Evolutionary conservation across 495 filamentous ascomycete genomes (phyloP).

Genomic region (Neurospora pannonica): DNA sequence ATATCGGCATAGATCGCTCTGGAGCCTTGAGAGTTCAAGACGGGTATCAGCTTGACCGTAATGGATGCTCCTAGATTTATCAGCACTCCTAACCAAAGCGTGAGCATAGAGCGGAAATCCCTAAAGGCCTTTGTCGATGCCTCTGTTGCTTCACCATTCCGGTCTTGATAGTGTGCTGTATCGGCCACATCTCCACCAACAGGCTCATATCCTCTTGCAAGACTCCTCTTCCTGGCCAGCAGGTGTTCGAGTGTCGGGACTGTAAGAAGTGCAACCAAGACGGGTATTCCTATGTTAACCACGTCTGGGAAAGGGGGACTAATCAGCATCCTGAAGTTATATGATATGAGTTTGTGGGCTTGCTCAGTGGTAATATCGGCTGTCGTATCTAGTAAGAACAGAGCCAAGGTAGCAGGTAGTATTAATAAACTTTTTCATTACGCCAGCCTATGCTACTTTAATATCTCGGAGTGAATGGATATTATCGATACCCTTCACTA

Average conservation of each 20-base stretch:
- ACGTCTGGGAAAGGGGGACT: conserved; percentile 4
- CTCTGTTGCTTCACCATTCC: conserved; percentile 44
- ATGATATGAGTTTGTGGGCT: background rate
- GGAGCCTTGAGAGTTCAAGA: background rate
- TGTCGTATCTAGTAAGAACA: background rate
- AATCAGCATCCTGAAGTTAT: conserved; percentile 1
- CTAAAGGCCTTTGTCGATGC: conserved; percentile 36
- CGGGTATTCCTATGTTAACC: background rate
- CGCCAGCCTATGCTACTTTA: background rate
- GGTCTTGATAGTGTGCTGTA: conserved; percentile 36
- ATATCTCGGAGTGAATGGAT: background rate
- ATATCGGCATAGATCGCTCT: background rate
- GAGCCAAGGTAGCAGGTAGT: background rate
- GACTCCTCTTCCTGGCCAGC: background rate
- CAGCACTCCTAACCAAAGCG: conserved; percentile 22
- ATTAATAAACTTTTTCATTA: background rate
- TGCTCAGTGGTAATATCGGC: background rate
- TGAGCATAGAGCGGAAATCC: conserved; percentile 25
- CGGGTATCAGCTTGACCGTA: conserved; percentile 7
- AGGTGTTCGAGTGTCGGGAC: conserved; percentile 1
- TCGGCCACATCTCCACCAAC: background rate
- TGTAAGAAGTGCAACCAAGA: conserved; percentile 7
- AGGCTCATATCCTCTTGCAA: background rate
- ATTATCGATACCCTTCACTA: background rate
- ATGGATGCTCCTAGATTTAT: conserved; percentile 28